Evolutionary conservation across 1,139 yeast genomes (phyloP), one percentile per base, ranked within the genome.

Genomic region (Kodamaea derodonti): DNA sequence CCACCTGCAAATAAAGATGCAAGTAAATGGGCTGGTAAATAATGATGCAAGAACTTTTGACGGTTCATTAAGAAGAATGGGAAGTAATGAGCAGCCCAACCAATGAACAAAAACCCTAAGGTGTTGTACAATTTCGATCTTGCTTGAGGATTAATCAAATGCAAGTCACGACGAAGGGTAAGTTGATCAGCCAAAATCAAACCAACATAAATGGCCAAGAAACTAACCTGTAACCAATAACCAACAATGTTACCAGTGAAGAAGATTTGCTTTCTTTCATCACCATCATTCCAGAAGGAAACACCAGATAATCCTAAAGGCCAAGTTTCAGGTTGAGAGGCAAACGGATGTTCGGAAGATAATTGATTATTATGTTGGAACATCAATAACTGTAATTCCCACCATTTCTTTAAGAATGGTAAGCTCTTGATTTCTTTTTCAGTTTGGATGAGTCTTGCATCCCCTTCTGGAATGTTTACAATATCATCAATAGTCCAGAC

Each of bases 31-130:
- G 98, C 98, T 25, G 99, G 98, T 49, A 92, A 67, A 58, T 92
- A 92, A 60, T 92, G 98, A 58, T 92, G 98, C 58, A 88, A 72
- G 65, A 90, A 88, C 58, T 85, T 84, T 64, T 90, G 97, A 66
- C 97, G 84, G 41, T 78, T 75, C 97, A 88, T 88, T 52, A 88
- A 69, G 65, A 75, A 90, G 71, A 90, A 88, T 43, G 96, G 96
- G 56, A 86, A 77, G 58, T 85, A 88, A 60, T 88, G 97, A 25
- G 88, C 75, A 26, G 79, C 69, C 92, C 96, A 92, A 11, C 95
- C 97, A 42, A 80, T 55, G 54, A 86, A 83, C 51, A 92, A 78
- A 67, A 87, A 94, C 10, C 95, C 87, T 43, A 87, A 63, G 17
- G 94, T 86, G 48, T 82, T 75, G 67, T 88, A 86, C 39, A 94